Evolutionary conservation across 2,329 filamentous ascomycete genomes (phyloP).

Genomic region (Zasmidium citrigriseum): DNA sequence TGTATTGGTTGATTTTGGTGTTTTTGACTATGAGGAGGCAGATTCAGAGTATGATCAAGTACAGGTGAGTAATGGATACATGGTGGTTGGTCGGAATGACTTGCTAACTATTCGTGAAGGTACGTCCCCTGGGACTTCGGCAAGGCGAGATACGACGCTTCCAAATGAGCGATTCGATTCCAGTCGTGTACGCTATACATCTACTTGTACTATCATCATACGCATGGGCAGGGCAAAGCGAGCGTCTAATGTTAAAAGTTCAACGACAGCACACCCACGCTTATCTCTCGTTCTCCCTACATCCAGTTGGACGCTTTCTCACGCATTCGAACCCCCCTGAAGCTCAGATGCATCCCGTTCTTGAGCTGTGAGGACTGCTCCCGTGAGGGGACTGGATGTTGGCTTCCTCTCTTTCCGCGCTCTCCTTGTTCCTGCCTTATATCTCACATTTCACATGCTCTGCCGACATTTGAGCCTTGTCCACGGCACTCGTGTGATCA

Average conservation of each 20-base stretch:
- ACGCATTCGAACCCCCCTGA: no score
- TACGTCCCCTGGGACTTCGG: constrained; percentile 44
- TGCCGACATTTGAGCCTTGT: neutral
- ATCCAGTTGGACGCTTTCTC: no score
- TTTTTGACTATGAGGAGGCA: constrained; percentile 97
- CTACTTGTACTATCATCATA: constrained; percentile 6
- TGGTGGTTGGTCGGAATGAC: neutral
- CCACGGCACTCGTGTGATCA: neutral
- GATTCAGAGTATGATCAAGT: constrained; percentile 99
- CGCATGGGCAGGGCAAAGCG: constrained; percentile 1
- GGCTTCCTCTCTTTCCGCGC: no score
- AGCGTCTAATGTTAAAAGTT: neutral
- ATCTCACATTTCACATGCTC: no score
- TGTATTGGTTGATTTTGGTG: constrained; percentile 98
- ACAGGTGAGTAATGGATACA: constrained; percentile 71
- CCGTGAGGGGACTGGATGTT: no score
- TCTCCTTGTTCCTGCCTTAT: no score
- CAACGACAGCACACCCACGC: no score
- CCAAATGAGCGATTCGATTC: neutral
- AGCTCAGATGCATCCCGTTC: no score
- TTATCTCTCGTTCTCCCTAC: neutral
- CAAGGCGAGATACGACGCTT: constrained; percentile 39
- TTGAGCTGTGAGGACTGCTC: neutral
- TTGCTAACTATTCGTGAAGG: constrained; percentile 27
- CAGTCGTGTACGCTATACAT: neutral